Evolutionary conservation across 768 basidiomycete species (phyloP).

Genomic region (Coprinopsis marcescibilis): DNA sequence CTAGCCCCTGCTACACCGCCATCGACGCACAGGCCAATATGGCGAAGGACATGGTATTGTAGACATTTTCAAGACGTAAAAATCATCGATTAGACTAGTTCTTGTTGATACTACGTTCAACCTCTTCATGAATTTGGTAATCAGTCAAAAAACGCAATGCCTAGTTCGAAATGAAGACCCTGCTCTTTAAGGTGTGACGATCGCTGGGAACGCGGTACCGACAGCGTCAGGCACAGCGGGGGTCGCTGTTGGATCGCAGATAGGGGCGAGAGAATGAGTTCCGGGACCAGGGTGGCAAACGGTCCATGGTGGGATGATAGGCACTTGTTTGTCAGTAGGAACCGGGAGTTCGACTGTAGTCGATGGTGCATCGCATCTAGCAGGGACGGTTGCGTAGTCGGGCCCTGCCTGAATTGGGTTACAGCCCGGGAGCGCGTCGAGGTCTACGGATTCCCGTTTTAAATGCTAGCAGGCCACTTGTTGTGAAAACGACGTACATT

Average conservation of each 20-base stretch:
- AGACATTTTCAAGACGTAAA: too few relatives aligned
- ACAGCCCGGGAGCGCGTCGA: slow-evolving; percentile 10
- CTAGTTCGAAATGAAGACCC: too few relatives aligned
- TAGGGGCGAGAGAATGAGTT: slow-evolving; percentile 3
- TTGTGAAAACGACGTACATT: slow-evolving; percentile 1
- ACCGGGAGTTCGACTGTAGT: slow-evolving; percentile 2
- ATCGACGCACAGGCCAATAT: too few relatives aligned
- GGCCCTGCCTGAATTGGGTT: slow-evolving; percentile 10
- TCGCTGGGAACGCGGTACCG: not conserved
- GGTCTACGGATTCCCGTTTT: not conserved
- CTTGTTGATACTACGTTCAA: too few relatives aligned
- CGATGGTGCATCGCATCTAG: not conserved
- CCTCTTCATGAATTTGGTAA: too few relatives aligned
- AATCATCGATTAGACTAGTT: too few relatives aligned
- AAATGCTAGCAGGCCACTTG: not conserved
- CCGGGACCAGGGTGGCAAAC: slow-evolving; percentile 7
- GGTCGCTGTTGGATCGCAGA: slow-evolving; percentile 5
- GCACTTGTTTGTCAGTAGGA: slow-evolving; percentile 15
- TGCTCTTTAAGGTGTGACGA: too few relatives aligned
- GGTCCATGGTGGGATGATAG: slow-evolving; percentile 6
- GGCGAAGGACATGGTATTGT: too few relatives aligned
- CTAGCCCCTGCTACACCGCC: too few relatives aligned
- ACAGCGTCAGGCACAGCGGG: not conserved
- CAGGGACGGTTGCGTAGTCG: not conserved
- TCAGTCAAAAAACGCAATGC: too few relatives aligned